Evolutionary conservation across 306 rosid genomes (phyloP).

Genomic region (Pueraria montana): DNA sequence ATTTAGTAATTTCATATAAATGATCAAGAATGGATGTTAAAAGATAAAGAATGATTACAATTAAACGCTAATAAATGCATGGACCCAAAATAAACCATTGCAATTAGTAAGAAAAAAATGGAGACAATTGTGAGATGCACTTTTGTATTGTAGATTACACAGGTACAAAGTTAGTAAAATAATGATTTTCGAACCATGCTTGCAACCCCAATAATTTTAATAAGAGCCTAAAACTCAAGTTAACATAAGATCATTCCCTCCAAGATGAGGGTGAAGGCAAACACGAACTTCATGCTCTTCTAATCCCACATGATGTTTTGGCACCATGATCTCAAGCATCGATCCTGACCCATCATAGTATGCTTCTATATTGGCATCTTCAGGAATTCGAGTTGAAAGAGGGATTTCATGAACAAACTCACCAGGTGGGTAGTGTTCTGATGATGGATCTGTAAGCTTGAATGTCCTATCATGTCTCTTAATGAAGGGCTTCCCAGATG

Average conservation of each 20-base stretch:
- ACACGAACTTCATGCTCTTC: slow-evolving; percentile 75
- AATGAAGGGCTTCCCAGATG: slow-evolving; percentile 61
- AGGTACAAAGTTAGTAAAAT: slow-evolving; percentile 43
- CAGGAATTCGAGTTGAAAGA: slow-evolving; percentile 72
- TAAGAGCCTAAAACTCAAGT: slow-evolving; percentile 50
- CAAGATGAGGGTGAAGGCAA: slow-evolving; percentile 63
- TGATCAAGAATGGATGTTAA: slow-evolving; percentile 20
- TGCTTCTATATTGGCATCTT: slow-evolving; percentile 71
- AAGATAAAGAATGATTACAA: slow-evolving; percentile 38
- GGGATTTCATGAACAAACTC: slow-evolving; percentile 67
- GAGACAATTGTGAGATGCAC: slow-evolving; percentile 37
- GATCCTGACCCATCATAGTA: slow-evolving; percentile 71
- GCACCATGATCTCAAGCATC: slow-evolving; percentile 67
- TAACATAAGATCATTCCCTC: slow-evolving; percentile 67
- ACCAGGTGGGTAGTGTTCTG: slow-evolving; percentile 76
- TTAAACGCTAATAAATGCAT: slow-evolving; percentile 39
- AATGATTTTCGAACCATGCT: slow-evolving; percentile 49
- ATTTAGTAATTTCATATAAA: slow-evolving; percentile 35
- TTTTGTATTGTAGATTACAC: slow-evolving; percentile 43
- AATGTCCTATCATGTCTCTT: slow-evolving; percentile 71
- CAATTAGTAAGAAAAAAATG: slow-evolving; percentile 37
- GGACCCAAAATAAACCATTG: slow-evolving; percentile 21
- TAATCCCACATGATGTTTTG: slow-evolving; percentile 62
- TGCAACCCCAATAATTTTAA: slow-evolving; percentile 35
- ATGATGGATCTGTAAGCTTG: slow-evolving; percentile 68